A percentile compares a stretch with the other conserved stretches of the same genome.
These are phyloP conservation scores for Lasiodiplodia sp. DNA, from an alignment of 2,329 filamentous ascomycete genomes.

Conservation along the genomic window DNA sequence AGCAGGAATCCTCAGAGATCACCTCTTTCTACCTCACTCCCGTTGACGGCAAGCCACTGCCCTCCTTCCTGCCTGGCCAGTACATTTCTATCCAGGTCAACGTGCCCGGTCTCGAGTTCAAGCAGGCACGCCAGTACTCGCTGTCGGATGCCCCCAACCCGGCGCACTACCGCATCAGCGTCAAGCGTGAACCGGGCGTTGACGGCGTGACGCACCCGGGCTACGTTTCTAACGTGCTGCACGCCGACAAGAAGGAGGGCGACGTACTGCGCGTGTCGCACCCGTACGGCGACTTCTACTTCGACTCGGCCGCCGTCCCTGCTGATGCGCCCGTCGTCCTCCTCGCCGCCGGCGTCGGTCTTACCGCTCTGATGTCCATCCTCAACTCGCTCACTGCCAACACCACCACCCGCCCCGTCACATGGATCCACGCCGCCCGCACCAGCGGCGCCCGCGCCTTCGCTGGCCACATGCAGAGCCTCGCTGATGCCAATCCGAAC, in stretches of 20 bases:
- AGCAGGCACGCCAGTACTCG: conserved; percentile 76
- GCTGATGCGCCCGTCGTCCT: conserved; percentile 63
- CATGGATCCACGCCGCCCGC: conserved; percentile 69
- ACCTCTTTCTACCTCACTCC: conserved; percentile 75
- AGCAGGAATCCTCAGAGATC: conserved; percentile 71
- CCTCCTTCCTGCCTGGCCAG: conserved; percentile 72
- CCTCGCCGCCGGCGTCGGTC: conserved; percentile 72
- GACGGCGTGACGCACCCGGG: conserved; percentile 63
- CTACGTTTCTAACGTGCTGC: conserved; percentile 73
- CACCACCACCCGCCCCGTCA: conserved; percentile 55
- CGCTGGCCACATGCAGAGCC: conserved; percentile 54
- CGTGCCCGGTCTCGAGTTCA: conserved; percentile 62
- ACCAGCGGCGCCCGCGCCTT: conserved; percentile 64
- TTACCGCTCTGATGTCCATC: conserved; percentile 72
- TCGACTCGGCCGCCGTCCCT: conserved; percentile 51
- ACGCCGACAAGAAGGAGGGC: conserved; percentile 67
- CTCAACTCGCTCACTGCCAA: conserved; percentile 61
- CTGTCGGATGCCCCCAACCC: conserved; percentile 69
- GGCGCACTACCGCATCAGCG: conserved; percentile 72
- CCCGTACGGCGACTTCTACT: conserved; percentile 68
- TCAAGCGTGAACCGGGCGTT: conserved; percentile 65
- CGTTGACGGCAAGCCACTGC: conserved; percentile 66
- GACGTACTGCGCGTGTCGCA: conserved; percentile 71
- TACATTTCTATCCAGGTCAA: conserved; percentile 71
- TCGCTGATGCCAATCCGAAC: conserved; percentile 54